Conservation (phyloP, 1,284 basidiomycete species). For the Boletus semigastroideus region DNA sequence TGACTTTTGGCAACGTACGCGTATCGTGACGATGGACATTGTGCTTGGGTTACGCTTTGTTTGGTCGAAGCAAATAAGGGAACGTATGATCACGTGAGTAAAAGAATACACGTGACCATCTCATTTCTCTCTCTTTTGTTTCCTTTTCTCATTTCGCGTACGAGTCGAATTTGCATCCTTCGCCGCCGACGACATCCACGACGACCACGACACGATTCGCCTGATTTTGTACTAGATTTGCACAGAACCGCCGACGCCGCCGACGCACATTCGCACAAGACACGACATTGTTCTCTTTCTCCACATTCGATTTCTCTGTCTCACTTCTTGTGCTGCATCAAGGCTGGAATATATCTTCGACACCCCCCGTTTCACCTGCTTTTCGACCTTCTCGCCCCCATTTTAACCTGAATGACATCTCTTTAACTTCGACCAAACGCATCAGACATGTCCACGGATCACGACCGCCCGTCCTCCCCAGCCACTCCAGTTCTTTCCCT, state of each 20-base stretch:
- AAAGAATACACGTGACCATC: constrained; percentile 9
- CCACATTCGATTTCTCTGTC: constrained; percentile 2
- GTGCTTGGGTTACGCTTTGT: background rate
- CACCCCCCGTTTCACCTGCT: constrained; percentile 11
- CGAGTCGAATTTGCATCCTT: constrained; percentile 4
- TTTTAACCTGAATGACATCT: constrained; percentile 19
- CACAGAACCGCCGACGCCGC: background rate
- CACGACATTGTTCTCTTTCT: constrained; percentile 6
- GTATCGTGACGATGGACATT: constrained; percentile 72
- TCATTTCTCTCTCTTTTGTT: constrained; percentile 16
- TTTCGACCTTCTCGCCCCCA: background rate
- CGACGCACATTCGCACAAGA: background rate
- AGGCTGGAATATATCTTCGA: constrained; percentile 7
- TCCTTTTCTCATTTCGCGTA: constrained; percentile 21
- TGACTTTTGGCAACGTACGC: constrained; percentile 37
- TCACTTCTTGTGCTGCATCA: constrained; percentile 11
- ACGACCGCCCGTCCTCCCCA: constrained; percentile 20
- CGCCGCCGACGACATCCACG: constrained; percentile 16
- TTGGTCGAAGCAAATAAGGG: background rate
- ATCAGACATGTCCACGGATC: constrained; percentile 30
- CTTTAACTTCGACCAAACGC: constrained; percentile 15
- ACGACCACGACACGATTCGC: constrained; percentile 6
- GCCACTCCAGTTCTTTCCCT: constrained; percentile 11
- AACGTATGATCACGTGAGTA: constrained; percentile 14
- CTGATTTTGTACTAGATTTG: background rate